Percentiles rank a stretch among this genome's conserved stretches.
phyloP scores from a whole-genome alignment of 2,329 filamentous ascomycete genomes.

The Stemphylium beticola region DNA sequence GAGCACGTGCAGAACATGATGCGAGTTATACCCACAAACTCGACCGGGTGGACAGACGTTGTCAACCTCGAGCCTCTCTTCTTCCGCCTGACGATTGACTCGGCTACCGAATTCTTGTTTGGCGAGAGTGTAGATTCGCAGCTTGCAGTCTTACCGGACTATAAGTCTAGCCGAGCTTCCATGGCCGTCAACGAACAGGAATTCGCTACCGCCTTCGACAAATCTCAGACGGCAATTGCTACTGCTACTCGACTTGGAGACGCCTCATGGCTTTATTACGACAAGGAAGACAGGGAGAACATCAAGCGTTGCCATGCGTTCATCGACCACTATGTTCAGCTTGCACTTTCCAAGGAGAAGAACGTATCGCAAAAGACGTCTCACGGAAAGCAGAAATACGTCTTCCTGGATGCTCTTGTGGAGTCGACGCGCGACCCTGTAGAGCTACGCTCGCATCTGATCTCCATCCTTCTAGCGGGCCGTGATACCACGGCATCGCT shows the following conservation, averaged over 20 bases:
- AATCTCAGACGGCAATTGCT: slow-evolving; percentile 23
- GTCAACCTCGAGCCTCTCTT: slow-evolving; percentile 50
- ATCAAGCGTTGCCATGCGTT: slow-evolving; percentile 36
- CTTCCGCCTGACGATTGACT: slow-evolving; percentile 49
- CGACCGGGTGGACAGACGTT: slow-evolving; percentile 34
- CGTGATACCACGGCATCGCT: slow-evolving; percentile 85
- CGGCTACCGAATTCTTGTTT: slow-evolving; percentile 48
- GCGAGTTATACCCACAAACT: slow-evolving; percentile 20
- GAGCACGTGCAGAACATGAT: slow-evolving; percentile 46
- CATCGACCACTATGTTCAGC: slow-evolving; percentile 36
- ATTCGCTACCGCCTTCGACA: slow-evolving; percentile 34
- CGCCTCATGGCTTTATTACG: slow-evolving; percentile 39
- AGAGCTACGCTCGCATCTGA: slow-evolving; percentile 80
- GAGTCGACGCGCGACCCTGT: slow-evolving; percentile 70
- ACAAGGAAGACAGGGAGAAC: slow-evolving; percentile 34
- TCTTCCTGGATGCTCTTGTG: slow-evolving; percentile 83
- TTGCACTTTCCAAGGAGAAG: slow-evolving; percentile 29
- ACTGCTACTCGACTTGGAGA: slow-evolving; percentile 34
- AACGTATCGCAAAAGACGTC: slow-evolving; percentile 14
- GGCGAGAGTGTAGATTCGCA: slow-evolving; percentile 44
- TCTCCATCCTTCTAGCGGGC: slow-evolving; percentile 81
- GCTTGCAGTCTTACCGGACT: slow-evolving; percentile 27
- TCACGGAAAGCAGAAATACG: slow-evolving; percentile 59
- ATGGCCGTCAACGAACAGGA: slow-evolving; percentile 25
- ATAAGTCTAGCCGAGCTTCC: slow-evolving; percentile 17